Evolutionary conservation across 192 early-diverging fungal species (phyloP), one percentile per base, ranked within the genome.

Genomic region (Mortierella antarctica): DNA sequence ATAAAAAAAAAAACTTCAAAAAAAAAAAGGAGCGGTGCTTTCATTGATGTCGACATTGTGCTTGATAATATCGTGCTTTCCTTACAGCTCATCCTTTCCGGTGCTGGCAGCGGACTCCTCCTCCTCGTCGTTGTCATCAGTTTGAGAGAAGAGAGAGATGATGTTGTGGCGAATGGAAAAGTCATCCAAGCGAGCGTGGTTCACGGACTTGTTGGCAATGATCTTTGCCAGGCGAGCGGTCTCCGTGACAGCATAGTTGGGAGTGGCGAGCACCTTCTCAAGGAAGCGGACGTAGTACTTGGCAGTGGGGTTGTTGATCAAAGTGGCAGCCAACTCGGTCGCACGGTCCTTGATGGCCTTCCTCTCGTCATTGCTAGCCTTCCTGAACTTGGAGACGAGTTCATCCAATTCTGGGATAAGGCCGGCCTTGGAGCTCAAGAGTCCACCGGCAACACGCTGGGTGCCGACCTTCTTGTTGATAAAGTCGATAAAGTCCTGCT

Each of bases 231-330:
- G 84, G 62, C 97, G 91, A 46, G 90, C 89, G 54, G 90, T 86
- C 85, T 99, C 97, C 66, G 90, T 96, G 14, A 62, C 84, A 48
- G 92, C 70, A 86, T 93, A 99, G 62, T 88, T 91, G 0, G 87
- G 87, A 8, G 89, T 89, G 23, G 87, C 84, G 59, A 82, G 62
- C 62, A 93, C 88, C 86, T 98, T 97, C 83, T 95, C 91, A 92
- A 98, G 95, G 67, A 95, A 91, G 82, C 97, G 98, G 76, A 85
- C 82, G 72, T 99, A 99, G 88, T 96, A 98, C 55, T 87, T 84
- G 42, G 96, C 92, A 13, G 62, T 66, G 12, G 56, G 53, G 45
- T 68, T 70, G 17, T 48, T 55, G 53, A 51, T 66, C 51, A 73
- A 71, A 50, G 85, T 85, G 57, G 86, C 82, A 44, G 89, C 88